Evolutionary conservation across 1,284 basidiomycete genomes (phyloP), one percentile per base, ranked within the genome.

Genomic region (Trichosporon asahii): DNA sequence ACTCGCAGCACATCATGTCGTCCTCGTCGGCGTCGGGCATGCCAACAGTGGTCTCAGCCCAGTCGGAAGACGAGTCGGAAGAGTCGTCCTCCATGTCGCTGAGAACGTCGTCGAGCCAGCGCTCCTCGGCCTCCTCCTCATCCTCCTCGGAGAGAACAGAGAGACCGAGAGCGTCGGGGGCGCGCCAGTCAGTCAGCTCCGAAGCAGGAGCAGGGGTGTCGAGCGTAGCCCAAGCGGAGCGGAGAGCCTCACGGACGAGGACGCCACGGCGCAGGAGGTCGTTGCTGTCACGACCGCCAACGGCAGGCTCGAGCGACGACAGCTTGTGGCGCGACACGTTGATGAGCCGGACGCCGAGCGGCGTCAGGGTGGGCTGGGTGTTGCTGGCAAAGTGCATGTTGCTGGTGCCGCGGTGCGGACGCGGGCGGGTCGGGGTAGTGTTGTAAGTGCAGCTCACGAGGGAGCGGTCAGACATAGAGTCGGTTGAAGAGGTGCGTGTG

Each of bases 81-180:
- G 77, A 76, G 15, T 76, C 76, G 9, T 78, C 75, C 31, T 76
- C 78, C 9, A 80, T 68, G 23, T 71, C 73, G 29, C 75, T 70
- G 21, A 81, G 67, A 31, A 80, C 75, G 18, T 80, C 75, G 65
- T 82, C 79, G 60, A 82, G 81, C 80, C 79, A 81, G 65, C 72
- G 73, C 66, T 77, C 75, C 70, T 79, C 71, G 35, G 64, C 64
- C 66, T 79, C 77, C 14, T 76, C 77, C 70, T 80, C 80, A 21
- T 78, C 79, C 27, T 79, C 80, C 70, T 82, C 80, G 3, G 75
- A 72, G 60, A 80, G 74, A n/a, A 77, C 76, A 64, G 77, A 77
- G 46, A 82, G 75, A 25, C 77, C 80, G 72, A 80, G 77, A 18
- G 81, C 77, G 18, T 67, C 67, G 3, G 74, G 63, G 6, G 74